Conservation (phyloP, 2,329 filamentous ascomycete species). For the Fusarium sp. region DNA sequence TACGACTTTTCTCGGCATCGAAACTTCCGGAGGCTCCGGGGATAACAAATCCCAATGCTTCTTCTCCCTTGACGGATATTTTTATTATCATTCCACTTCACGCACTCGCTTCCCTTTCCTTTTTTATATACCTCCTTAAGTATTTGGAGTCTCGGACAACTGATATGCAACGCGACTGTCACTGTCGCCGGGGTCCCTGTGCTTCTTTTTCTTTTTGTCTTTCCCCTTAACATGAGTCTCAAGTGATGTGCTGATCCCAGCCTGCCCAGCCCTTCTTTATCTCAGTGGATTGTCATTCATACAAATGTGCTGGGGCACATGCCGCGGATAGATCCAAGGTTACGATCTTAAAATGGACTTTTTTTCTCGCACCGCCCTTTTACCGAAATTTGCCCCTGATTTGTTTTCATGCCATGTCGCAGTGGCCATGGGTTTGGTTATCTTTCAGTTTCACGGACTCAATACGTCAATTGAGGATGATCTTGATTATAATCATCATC, state of each 20-base stretch:
- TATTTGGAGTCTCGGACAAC: neutral
- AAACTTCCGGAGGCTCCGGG: slow-evolving; percentile 11
- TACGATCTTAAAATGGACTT: slow-evolving; percentile 6
- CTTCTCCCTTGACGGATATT: slow-evolving; percentile 12
- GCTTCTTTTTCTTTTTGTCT: neutral
- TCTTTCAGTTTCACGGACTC: slow-evolving; percentile 11
- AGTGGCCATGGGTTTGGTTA: slow-evolving; percentile 17
- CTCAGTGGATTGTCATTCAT: slow-evolving; percentile 9
- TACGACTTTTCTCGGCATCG: neutral
- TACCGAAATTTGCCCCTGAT: slow-evolving; percentile 20
- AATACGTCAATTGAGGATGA: neutral
- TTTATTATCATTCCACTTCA: slow-evolving; percentile 3
- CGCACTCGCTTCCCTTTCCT: slow-evolving; percentile 1
- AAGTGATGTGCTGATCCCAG: slow-evolving; percentile 7
- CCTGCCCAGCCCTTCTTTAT: neutral
- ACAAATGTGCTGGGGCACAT: slow-evolving; percentile 15
- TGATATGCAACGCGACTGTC: neutral
- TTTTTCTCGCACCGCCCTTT: slow-evolving; percentile 15
- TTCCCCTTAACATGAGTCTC: neutral
- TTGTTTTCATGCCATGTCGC: slow-evolving; percentile 11
- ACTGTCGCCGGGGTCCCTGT: neutral
- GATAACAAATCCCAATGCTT: neutral
- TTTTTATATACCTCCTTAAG: neutral
- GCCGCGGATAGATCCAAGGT: slow-evolving; percentile 29
- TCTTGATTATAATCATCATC: neutral